Percentiles rank a stretch among this genome's conserved stretches.
Evolutionary conservation across 345 rosid species (phyloP).

Genomic region (Garcia nutans): DNA sequence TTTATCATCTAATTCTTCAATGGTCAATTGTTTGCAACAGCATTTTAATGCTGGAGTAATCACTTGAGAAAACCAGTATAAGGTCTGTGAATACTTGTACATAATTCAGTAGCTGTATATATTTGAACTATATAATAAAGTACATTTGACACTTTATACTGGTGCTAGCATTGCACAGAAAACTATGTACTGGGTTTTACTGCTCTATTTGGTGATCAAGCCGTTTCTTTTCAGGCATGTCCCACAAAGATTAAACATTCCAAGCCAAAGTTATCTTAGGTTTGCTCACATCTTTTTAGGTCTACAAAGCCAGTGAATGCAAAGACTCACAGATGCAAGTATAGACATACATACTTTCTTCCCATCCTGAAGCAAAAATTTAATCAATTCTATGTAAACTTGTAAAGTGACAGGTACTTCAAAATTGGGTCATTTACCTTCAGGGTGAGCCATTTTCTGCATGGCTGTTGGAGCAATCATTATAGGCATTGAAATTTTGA

Average conservation of each 20-base stretch:
- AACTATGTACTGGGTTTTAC: too few species aligned
- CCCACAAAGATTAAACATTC: not conserved
- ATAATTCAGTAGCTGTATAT: too few species aligned
- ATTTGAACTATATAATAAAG: too few species aligned
- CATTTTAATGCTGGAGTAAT: not conserved
- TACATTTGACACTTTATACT: too few species aligned
- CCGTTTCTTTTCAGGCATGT: not conserved
- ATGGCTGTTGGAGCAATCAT: slow-evolving; percentile 97
- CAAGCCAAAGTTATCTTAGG: not conserved
- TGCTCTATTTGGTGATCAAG: not conserved
- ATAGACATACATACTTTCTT: too few species aligned
- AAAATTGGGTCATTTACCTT: slow-evolving; percentile 42
- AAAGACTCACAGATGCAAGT: not conserved
- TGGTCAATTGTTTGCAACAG: not conserved
- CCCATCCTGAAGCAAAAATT: not conserved
- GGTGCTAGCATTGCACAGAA: too few species aligned
- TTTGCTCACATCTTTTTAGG: not conserved
- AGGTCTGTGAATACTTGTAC: too few species aligned
- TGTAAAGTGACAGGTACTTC: not conserved
- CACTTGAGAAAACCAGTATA: too few species aligned
- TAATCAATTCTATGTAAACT: not conserved
- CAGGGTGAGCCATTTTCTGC: slow-evolving; percentile 99
- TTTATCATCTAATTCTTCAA: not conserved
- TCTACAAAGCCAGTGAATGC: not conserved
- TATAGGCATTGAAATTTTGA: slow-evolving; percentile 90